phyloP scores from a whole-genome alignment of 495 filamentous ascomycete genomes.

The Penicillium ucsense region DNA sequence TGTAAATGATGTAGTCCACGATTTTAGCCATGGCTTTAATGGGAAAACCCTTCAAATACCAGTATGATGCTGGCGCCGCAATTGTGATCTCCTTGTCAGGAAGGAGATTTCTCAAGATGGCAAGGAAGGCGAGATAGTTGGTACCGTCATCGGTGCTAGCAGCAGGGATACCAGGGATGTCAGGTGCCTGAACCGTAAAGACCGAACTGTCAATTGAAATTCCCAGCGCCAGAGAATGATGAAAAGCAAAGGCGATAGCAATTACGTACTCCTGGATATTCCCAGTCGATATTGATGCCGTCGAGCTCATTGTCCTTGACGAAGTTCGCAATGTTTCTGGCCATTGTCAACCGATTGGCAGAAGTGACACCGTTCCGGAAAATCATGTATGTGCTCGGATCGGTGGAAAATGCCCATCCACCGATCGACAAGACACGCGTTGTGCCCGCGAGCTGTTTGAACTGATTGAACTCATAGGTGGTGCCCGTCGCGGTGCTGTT shows the following conservation, averaged over 20 bases:
- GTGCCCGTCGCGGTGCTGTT: conserved; percentile 9
- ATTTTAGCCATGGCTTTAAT: conserved; percentile 12
- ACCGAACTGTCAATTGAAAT: not conserved
- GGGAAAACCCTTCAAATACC: conserved; percentile 24
- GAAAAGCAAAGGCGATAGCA: not conserved
- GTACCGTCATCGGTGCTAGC: conserved; percentile 14
- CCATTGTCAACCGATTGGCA: conserved; percentile 26
- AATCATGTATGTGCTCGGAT: conserved; percentile 21
- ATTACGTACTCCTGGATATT: conserved; percentile 19
- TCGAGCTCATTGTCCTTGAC: conserved; percentile 23
- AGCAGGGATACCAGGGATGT: conserved; percentile 28
- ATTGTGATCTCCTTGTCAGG: conserved; percentile 3
- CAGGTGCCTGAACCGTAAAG: conserved; percentile 7
- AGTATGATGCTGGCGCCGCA: conserved; percentile 17
- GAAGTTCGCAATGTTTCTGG: conserved; percentile 25
- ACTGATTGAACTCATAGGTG: conserved; percentile 8
- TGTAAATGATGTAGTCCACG: conserved; percentile 26
- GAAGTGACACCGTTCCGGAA: conserved; percentile 26
- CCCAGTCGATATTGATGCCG: conserved; percentile 36
- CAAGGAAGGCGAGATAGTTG: conserved; percentile 23
- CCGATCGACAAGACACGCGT: conserved; percentile 38
- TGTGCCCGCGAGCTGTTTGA: conserved; percentile 9
- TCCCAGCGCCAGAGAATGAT: not conserved
- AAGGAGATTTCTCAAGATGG: conserved; percentile 1
- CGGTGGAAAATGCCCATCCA: conserved; percentile 38